phyloP scores from a whole-genome alignment of 345 rosid genomes.

The Populus nigra region DNA sequence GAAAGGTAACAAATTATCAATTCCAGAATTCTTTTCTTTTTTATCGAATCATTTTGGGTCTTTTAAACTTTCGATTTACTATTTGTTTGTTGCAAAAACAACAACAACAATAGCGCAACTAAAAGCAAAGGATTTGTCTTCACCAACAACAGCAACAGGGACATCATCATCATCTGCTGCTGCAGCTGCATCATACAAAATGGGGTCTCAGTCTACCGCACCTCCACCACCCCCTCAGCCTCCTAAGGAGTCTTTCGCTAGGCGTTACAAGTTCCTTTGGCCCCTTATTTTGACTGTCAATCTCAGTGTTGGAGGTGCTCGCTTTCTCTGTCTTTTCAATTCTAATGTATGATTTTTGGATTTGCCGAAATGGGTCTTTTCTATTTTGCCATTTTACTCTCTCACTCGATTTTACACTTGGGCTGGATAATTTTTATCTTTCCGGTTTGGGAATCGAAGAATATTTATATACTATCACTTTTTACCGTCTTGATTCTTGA shows the following conservation, averaged over 20 bases:
- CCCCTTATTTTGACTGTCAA: conserved; percentile 77
- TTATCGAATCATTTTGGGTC: neutral
- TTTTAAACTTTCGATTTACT: conserved; percentile 9
- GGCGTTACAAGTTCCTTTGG: conserved; percentile 80
- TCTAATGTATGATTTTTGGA: neutral
- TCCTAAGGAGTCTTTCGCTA: conserved; percentile 72
- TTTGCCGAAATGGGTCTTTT: neutral
- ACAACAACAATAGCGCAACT: conserved; percentile 42
- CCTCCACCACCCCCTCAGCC: conserved; percentile 58
- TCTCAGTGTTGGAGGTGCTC: conserved; percentile 72
- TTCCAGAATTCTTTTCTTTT: neutral
- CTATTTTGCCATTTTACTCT: neutral
- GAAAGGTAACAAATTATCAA: conserved; percentile 2
- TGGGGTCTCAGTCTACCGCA: conserved; percentile 49
- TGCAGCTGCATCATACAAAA: conserved; percentile 55
- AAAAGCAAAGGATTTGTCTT: conserved; percentile 35
- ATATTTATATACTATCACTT: neutral
- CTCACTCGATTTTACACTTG: neutral
- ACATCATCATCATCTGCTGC: conserved; percentile 15
- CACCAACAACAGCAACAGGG: conserved; percentile 22
- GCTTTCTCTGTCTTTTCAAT: neutral
- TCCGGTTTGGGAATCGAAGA: neutral
- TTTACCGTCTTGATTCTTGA: neutral
- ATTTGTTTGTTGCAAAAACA: conserved; percentile 7
- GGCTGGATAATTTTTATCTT: neutral